Base-by-base conservation (phyloP, 441 rosid species). In the Melastoma candidum region DNA sequence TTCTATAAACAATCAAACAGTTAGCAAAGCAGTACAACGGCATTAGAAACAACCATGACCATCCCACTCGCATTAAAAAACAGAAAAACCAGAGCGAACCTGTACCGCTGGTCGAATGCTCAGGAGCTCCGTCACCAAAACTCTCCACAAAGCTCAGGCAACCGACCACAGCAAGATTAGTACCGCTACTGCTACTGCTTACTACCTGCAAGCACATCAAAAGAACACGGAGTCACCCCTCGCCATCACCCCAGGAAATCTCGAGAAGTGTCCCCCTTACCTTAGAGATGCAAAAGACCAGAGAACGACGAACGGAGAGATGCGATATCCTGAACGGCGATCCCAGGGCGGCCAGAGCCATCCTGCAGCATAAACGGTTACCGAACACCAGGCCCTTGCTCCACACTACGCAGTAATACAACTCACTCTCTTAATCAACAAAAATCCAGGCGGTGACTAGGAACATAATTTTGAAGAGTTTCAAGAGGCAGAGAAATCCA, bases 341-440 rank as follows among this genome's bases (percentile, higher is more conserved):
- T 43, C 46, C 56, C 12, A 52, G 56, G 12, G 46, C 56, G 12
- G 56, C 56, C 25, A 39, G 27, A n/a, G 56, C 56, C 56, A 52
- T 52, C 46, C 41, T 36, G 8, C 41, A 36, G 41, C 10, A 36
- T 4, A 36, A 36, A 36, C 41, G 41, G 41, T 36, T 9, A 36
- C 41, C 41, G 41, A 36, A 36, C 41, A 36, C 8, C 41, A 36
- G 41, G 41, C 8, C 7, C 41, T 36, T 9, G 7, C 41, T 36
- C 7, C 8, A 6, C 41, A 36, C 41, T 36, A 36, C 8, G 41
- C 8, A 17, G 22, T 17, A 17, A 17, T 17, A 17, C 22, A 17
- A 17, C 22, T 17, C 22, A 17, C 22, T 17, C 22, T 17, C 22
- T 17, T 17, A 17, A 17, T 17, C 22, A 17, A 17, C 22, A 17